phyloP scores from a whole-genome alignment of 208 protist species.

The Trypanosoma avium region DNA sequence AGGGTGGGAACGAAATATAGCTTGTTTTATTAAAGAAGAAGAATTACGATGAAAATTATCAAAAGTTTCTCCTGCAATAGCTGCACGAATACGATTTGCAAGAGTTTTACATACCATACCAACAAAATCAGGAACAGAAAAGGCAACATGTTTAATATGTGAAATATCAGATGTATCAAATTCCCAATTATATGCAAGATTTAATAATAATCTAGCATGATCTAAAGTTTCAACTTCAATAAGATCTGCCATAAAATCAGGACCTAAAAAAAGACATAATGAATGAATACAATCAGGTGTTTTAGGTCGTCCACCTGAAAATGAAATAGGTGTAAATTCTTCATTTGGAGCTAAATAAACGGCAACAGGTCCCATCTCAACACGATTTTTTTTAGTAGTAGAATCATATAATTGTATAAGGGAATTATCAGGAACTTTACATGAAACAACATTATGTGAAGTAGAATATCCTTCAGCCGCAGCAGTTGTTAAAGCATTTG shows the following conservation, averaged over 20 bases:
- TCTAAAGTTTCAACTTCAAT: constrained; percentile 95
- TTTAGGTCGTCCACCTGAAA: constrained; percentile 88
- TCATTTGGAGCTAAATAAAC: constrained; percentile 78
- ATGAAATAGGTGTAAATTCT: constrained; percentile 70
- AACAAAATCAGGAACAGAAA: constrained; percentile 95
- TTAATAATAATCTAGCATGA: constrained; percentile 91
- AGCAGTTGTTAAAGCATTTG: background rate
- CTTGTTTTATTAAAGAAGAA: constrained; percentile 87
- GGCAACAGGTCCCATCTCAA: constrained; percentile 63
- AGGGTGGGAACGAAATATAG: constrained; percentile 83
- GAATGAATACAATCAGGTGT: constrained; percentile 85
- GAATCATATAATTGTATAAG: constrained; percentile 95
- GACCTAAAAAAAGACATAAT: constrained; percentile 93
- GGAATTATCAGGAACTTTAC: constrained; percentile 92
- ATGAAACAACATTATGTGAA: constrained; percentile 64
- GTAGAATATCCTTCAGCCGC: constrained; percentile 9
- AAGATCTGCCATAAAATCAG: constrained; percentile 95
- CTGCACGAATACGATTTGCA: constrained; percentile 91
- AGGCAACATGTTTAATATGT: constrained; percentile 49
- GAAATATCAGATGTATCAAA: constrained; percentile 59
- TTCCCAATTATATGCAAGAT: constrained; percentile 97
- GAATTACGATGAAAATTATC: constrained; percentile 97
- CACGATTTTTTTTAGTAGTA: constrained; percentile 78
- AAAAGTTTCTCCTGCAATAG: constrained; percentile 89
- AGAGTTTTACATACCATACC: constrained; percentile 95